These are phyloP conservation scores for Proliferodiscus dingleyae DNA, from an alignment of 2,329 filamentous ascomycete species.

Conservation along the genomic window DNA sequence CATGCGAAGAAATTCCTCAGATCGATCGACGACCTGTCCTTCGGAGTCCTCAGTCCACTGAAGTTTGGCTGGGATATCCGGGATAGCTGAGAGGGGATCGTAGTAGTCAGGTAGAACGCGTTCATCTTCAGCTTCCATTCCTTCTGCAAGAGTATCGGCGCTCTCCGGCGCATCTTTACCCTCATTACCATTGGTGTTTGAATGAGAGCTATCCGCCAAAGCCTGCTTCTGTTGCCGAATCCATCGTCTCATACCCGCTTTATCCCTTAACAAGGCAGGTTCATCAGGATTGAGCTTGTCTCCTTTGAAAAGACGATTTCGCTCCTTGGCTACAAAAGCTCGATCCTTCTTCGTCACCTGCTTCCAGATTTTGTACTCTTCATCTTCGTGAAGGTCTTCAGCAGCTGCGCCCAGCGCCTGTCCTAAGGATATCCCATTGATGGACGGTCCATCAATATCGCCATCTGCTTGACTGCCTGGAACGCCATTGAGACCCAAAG, in stretches of 20 bases:
- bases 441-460: constrained; percentile 74
- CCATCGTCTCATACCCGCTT: constrained; percentile 86
- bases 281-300: constrained; percentile 83
- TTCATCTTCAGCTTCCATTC: constrained; percentile 81
- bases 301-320: constrained; percentile 79
- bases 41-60: constrained; percentile 88
- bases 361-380: constrained; percentile 98
- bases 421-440: constrained; percentile 59
- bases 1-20: constrained; percentile 76
- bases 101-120: constrained; percentile 91
- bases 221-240: constrained; percentile 72
- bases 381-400: constrained; percentile 80
- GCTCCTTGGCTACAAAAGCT: constrained; percentile 77
- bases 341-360: constrained; percentile 97
- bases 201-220: constrained; percentile 41
- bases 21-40: constrained; percentile 82
- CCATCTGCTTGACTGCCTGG: constrained; percentile 72
- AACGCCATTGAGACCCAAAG: constrained; percentile 63
- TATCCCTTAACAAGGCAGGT: constrained; percentile 77
- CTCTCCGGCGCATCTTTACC: constrained; percentile 45
- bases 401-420: constrained; percentile 60
- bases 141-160: constrained; percentile 81
- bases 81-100: constrained; percentile 77
- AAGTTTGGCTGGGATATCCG: constrained; percentile 72
- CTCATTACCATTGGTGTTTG: constrained; percentile 39